Evolutionary conservation across 2,329 filamentous ascomycete genomes (phyloP).

Genomic region (Phaeosphaeria sp.): DNA sequence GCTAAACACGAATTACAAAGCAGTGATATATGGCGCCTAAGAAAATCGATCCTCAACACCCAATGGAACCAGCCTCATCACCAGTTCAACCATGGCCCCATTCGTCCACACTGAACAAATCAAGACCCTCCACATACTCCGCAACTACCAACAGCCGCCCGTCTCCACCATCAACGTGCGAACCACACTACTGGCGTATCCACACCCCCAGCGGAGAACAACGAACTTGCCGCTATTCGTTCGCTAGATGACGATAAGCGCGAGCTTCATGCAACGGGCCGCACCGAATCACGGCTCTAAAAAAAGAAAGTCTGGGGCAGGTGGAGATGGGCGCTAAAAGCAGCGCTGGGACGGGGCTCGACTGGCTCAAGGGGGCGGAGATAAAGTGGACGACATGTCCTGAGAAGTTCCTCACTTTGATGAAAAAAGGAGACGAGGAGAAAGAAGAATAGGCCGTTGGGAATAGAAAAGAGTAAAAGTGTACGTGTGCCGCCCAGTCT

Average conservation of each 20-base stretch:
- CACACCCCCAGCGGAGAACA: constrained; percentile 1
- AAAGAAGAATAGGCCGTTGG: background rate
- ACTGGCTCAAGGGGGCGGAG: constrained; percentile 32
- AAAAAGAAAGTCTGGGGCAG: constrained; percentile 39
- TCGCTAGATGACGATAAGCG: constrained; percentile 34
- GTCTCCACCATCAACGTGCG: constrained; percentile 12
- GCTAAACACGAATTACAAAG: constrained; percentile 14
- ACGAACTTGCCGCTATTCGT: constrained; percentile 31
- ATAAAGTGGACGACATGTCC: constrained; percentile 21
- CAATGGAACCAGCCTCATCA: background rate
- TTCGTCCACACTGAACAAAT: constrained; percentile 21
- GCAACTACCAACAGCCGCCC: constrained; percentile 10
- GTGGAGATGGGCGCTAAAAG: constrained; percentile 33
- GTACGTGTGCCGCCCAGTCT: constrained; percentile 20
- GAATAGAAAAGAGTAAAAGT: constrained; percentile 15
- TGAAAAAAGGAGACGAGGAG: background rate
- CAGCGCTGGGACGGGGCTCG: constrained; percentile 30
- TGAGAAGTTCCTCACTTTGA: background rate
- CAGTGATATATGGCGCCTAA: constrained; percentile 11
- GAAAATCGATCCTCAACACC: background rate
- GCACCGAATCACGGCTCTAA: constrained; percentile 39
- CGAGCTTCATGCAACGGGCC: constrained; percentile 42
- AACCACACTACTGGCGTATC: constrained; percentile 18
- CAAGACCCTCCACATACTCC: constrained; percentile 11
- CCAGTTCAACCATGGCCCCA: background rate